Percentiles rank a stretch among this genome's conserved stretches.
These are phyloP conservation scores for Chionographis japonica DNA, from an alignment of 106 monocot species.

Conservation along the genomic window DNA sequence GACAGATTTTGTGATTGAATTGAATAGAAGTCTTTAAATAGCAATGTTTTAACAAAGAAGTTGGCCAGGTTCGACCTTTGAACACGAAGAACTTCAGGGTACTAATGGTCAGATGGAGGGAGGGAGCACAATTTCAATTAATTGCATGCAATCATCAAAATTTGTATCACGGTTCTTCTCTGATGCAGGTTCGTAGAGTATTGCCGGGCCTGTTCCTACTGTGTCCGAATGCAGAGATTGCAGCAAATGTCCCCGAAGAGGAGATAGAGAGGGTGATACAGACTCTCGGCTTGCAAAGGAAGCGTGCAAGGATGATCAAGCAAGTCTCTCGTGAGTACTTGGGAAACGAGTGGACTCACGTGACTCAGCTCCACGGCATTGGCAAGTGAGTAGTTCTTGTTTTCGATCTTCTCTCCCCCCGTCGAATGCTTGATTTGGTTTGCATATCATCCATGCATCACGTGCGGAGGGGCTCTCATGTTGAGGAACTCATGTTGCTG, in stretches of 20 bases:
- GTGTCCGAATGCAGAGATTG: conserved; percentile 29
- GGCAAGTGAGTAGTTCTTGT: conserved; percentile 38
- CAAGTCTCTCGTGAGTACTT: conserved; percentile 31
- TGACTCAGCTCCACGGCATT: conserved; percentile 53
- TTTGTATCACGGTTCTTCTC: background rate
- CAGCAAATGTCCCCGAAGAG: conserved; percentile 4
- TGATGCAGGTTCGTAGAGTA: conserved; percentile 23
- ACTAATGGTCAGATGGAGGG: no score
- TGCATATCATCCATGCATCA: background rate
- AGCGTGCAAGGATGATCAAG: conserved; percentile 29
- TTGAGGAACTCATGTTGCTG: background rate
- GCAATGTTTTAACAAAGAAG: no score
- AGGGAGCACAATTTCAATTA: no score
- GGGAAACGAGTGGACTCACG: conserved; percentile 42
- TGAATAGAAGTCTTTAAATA: no score
- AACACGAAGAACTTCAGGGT: no score
- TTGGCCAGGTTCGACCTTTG: no score
- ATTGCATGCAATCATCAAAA: no score
- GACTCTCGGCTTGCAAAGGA: conserved; percentile 34
- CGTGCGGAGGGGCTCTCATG: background rate
- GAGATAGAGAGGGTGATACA: conserved; percentile 17
- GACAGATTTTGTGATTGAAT: no score
- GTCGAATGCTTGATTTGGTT: background rate
- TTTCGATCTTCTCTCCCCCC: background rate
- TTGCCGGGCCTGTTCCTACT: conserved; percentile 18